These are phyloP conservation scores for Alternaria angustiovoidea DNA, from an alignment of 2,329 filamentous ascomycete genomes.

Conservation along the genomic window DNA sequence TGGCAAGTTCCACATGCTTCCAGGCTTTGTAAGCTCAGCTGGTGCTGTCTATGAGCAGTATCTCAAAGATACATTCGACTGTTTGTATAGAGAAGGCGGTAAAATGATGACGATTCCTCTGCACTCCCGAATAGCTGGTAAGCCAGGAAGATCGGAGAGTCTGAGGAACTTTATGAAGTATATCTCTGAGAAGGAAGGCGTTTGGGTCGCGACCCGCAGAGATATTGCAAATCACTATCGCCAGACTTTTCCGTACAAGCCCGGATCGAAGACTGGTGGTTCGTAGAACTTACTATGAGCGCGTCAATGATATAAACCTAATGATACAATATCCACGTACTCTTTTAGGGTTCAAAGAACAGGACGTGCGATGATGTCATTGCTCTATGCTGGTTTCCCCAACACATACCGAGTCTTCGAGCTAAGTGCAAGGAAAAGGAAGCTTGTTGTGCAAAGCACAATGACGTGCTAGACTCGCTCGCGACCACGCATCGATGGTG, in stretches of 20 bases:
- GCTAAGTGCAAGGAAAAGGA: not conserved
- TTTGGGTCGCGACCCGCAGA: slow-evolving; percentile 63
- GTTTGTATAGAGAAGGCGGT: slow-evolving; percentile 61
- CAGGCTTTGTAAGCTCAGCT: slow-evolving; percentile 53
- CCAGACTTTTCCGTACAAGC: slow-evolving; percentile 56
- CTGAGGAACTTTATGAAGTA: slow-evolving; percentile 63
- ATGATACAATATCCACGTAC: not conserved
- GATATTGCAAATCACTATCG: slow-evolving; percentile 62
- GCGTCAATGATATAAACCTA: not conserved
- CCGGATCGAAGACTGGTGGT: slow-evolving; percentile 24
- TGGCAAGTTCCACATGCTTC: slow-evolving; percentile 50
- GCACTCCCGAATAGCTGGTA: slow-evolving; percentile 62
- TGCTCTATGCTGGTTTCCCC: not conserved
- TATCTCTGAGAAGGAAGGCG: slow-evolving; percentile 60
- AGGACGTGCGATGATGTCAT: not conserved
- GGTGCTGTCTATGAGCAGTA: slow-evolving; percentile 55
- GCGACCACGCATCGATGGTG: not conserved
- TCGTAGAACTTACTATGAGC: not conserved
- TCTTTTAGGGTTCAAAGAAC: not conserved
- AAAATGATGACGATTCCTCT: slow-evolving; percentile 66
- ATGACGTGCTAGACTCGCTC: not conserved
- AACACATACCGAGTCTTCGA: not conserved
- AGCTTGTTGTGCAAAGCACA: not conserved
- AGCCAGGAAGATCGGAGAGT: slow-evolving; percentile 61
- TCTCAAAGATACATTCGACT: slow-evolving; percentile 62